Base-by-base conservation (phyloP, 2,329 filamentous ascomycete genomes). In the Plenodomus lindquistii region DNA sequence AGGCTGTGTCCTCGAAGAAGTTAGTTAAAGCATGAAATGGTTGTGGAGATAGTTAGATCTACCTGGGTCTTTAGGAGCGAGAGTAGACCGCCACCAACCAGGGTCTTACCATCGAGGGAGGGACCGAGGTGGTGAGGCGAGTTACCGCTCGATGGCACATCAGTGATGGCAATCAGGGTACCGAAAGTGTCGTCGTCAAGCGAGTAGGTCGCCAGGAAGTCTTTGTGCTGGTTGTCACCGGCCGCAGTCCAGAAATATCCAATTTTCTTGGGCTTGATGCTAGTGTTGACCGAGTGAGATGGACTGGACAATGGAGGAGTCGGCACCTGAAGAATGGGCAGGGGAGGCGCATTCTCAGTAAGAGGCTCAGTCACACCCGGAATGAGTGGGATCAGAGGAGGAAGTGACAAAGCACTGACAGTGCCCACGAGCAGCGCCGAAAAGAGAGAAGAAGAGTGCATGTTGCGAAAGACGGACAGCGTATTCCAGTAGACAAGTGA, bases 201-300 rank as follows among this genome's bases (percentile, higher is more conserved):
- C 62, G 77, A 81, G 65, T 80, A 79, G 1, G 82, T 82, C 1
- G 80, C 80, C 37, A 85, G 66, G 66, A 85, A 85, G 55, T 85
- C 77, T 62, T 79, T 79, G 67, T 85, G 82, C 39, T 77, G 60
- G 59, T 85, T 85, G 59, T 85, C 82, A 29, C 80, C 83, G 27
- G 83, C 75, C 16, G 78, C 82, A 43, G 81, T 84, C 81, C 81
- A 85, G 71, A 85, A 85, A 69, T 85, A 85, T 0, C 82, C 83
- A 62, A 85, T 82, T 73, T 85, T 85, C 78, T 85, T 85, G 21
- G 83, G 83, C 71, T 80, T 81, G 62, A 85, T 78, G 50, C 81
- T 72, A 20, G 59, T 52, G 62, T 79, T 81, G 2, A 75, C 71
- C 10, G 71, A 73, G 51, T 84, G 84, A 6, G 78, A 78, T 8